These are phyloP conservation scores for Pezicula radicicola DNA, from an alignment of 2,329 filamentous ascomycete genomes.

Conservation along the genomic window DNA sequence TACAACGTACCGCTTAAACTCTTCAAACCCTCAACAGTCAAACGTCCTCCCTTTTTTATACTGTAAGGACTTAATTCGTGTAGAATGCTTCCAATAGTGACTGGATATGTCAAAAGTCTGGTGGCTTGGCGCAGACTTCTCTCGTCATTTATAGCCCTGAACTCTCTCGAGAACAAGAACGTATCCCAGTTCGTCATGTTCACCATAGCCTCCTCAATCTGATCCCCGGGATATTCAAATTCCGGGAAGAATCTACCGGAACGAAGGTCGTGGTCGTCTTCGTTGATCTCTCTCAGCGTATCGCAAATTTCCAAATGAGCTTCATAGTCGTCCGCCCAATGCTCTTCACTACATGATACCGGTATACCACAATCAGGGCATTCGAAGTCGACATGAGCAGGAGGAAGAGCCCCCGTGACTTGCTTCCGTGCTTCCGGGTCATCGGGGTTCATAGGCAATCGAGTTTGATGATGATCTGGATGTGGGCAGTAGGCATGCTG, in stretches of 20 bases:
- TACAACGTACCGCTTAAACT: conserved; percentile 76
- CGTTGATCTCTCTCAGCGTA: conserved; percentile 86
- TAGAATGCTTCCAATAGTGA: conserved; percentile 86
- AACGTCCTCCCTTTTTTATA: conserved; percentile 68
- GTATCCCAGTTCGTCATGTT: conserved; percentile 99
- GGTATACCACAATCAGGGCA: conserved; percentile 95
- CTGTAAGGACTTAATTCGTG: conserved; percentile 94
- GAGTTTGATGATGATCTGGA: conserved; percentile 76
- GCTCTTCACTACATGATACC: conserved; percentile 88
- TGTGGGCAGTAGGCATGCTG: conserved; percentile 94
- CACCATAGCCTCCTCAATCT: conserved; percentile 87
- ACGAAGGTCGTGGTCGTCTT: conserved; percentile 92
- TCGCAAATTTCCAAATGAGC: conserved; percentile 91
- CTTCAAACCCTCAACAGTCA: conserved; percentile 88
- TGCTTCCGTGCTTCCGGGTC: conserved; percentile 61
- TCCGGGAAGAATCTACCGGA: conserved; percentile 92
- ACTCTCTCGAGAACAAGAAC: conserved; percentile 88
- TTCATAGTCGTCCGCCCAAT: conserved; percentile 96
- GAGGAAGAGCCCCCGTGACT: conserved; percentile 54
- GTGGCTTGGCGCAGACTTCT: conserved; percentile 91
- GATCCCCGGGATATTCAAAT: conserved; percentile 84
- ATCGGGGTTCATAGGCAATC: conserved; percentile 60
- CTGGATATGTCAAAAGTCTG: conserved; percentile 85
- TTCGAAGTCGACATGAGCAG: conserved; percentile 86
- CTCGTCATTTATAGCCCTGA: conserved; percentile 86